Conservation (phyloP, 2,329 filamentous ascomycete genomes). For the Fusarium piperis region DNA sequence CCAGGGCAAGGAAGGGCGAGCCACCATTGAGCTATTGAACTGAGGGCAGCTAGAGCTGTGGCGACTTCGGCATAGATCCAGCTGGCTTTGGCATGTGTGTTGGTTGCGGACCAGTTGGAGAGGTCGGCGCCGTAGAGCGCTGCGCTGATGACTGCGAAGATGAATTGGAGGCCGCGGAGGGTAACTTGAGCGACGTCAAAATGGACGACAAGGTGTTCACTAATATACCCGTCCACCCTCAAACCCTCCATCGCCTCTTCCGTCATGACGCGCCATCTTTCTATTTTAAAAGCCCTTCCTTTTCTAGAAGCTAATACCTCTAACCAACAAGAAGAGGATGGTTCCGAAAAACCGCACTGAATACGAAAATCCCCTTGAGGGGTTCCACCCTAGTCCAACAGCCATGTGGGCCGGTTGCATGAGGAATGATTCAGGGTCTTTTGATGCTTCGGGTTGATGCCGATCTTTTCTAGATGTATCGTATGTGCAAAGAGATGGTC, state of each 20-base stretch:
- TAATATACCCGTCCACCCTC: neutral
- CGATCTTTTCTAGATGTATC: neutral
- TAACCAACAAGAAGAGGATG: neutral
- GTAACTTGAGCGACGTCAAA: slow-evolving; percentile 4
- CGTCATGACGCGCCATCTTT: neutral
- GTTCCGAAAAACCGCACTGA: neutral
- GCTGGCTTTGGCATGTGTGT: slow-evolving; percentile 14
- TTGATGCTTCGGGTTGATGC: neutral
- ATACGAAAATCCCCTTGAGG: neutral
- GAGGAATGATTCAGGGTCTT: neutral
- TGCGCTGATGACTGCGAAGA: slow-evolving; percentile 23
- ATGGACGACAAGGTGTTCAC: neutral
- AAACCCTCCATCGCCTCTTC: neutral
- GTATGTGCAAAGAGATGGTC: neutral
- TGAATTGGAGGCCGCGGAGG: slow-evolving; percentile 14
- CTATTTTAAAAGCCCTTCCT: neutral
- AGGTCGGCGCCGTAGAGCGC: slow-evolving; percentile 21
- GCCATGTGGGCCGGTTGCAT: neutral
- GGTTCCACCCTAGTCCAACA: neutral
- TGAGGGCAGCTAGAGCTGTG: slow-evolving; percentile 1
- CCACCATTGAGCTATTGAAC: slow-evolving; percentile 22
- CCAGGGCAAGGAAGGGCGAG: slow-evolving; percentile 3
- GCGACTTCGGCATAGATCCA: slow-evolving; percentile 26
- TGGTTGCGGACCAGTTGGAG: slow-evolving; percentile 10
- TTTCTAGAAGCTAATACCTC: neutral